Base-by-base conservation (phyloP, 176 grass and related monocot species). In the Raddia distichophylla region DNA sequence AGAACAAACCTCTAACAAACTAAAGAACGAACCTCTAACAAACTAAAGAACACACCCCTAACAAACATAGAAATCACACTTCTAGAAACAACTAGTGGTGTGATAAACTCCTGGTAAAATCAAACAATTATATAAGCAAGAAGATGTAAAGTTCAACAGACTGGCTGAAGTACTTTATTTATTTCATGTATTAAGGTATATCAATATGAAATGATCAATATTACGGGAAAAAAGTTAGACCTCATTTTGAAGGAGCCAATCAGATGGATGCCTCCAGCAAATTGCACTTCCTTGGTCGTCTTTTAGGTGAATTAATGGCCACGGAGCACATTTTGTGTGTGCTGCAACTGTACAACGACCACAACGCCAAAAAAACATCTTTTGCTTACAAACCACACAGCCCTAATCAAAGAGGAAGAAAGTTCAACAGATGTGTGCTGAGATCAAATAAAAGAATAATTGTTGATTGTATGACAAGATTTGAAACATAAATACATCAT, bases 281-380 rank as follows among this genome's bases (percentile, higher is more conserved):
- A 92, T 81, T 80, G 86, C 69, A 76, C 74, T 82, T 69, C 90
- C 89, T 76, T 63, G 74, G 32, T 80, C 20, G 37, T 81, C 62
- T 91, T 87, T 88, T 87, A 83, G 63, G 62, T 85, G 77, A 83
- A 91, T 79, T 20, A 90, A 45, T 79, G 86, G 88, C 94, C 94
- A 97, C 18, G 94, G 94, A 68, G 94, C 83, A 89, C 94, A 97
- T 79, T 97, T 97, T 51, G 85, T 91, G 81, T 97, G 94, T 74
- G 88, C 88, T 32, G 88, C 75, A 86, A 97, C 83, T 82, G 86
- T 87, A 89, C 94, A 97, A 55, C 89, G 86, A 71, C 91, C 94
- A 76, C 94, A 97, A 13, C 91, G 86, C 94, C 94, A 97, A 87
- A 85, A 93, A 81, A 86, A 90, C 50, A 83, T 82, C 67, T 86